Conservation (phyloP, 176 grass and related monocot genomes). For the Poa annua region DNA sequence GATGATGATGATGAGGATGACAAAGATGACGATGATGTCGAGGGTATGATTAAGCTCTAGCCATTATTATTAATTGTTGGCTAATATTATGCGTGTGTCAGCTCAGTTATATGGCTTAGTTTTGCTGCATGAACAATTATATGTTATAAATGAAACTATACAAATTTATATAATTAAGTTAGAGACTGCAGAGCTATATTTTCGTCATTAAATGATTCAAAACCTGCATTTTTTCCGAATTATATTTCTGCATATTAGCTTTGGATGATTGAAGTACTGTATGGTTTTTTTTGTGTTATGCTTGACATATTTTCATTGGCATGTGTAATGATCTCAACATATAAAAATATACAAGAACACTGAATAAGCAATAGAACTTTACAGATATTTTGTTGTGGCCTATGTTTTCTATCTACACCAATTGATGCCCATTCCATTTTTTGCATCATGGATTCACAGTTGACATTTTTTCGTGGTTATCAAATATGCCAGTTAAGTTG, state of each 20-base stretch:
- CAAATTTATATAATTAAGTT: not conserved
- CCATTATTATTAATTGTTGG: not conserved
- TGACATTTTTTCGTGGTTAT: not conserved
- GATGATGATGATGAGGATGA: constrained; percentile 69
- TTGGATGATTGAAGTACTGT: not conserved
- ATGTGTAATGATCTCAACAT: not conserved
- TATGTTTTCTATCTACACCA: not conserved
- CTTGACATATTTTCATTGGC: not conserved
- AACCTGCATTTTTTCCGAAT: not conserved
- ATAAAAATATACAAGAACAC: not conserved
- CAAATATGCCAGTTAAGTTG: not conserved
- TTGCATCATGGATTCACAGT: not conserved
- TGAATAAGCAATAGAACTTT: not conserved
- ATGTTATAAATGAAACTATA: not conserved
- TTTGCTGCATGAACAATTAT: too few species aligned
- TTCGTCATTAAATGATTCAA: not conserved
- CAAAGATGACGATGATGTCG: constrained; percentile 59
- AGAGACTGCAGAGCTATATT: not conserved
- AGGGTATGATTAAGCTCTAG: constrained; percentile 42
- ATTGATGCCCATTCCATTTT: not conserved
- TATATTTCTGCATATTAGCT: not conserved
- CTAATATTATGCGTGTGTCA: not conserved
- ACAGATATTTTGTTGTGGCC: not conserved
- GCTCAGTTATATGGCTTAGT: not conserved
- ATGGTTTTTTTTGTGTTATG: not conserved